Evolutionary conservation across 2,329 filamentous ascomycete genomes (phyloP).

Genomic region (Stenocarpella maydis): DNA sequence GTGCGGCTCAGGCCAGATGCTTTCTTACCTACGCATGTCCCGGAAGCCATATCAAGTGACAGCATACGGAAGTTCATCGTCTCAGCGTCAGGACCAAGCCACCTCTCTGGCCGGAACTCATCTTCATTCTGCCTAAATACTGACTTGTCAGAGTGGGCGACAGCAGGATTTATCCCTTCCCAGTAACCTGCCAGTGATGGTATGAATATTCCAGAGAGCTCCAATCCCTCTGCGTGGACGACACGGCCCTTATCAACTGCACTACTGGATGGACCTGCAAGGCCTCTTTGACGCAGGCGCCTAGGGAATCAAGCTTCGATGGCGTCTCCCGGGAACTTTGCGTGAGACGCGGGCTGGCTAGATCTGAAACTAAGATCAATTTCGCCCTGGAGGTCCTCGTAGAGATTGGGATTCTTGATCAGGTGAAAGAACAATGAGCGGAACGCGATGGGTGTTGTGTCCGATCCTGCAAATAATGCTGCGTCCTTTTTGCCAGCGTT

Average conservation of each 20-base stretch:
- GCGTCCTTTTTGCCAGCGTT: not conserved
- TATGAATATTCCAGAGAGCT: conserved; percentile 40
- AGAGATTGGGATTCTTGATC: conserved; percentile 34
- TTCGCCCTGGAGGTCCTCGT: conserved; percentile 31
- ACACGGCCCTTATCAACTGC: conserved; percentile 51
- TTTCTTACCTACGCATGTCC: conserved; percentile 55
- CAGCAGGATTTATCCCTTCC: conserved; percentile 41
- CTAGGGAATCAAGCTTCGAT: conserved; percentile 47
- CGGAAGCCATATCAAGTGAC: conserved; percentile 58
- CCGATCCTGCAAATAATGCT: conserved; percentile 37
- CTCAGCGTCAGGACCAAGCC: conserved; percentile 33
- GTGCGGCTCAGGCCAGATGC: conserved; percentile 37
- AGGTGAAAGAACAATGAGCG: conserved; percentile 29
- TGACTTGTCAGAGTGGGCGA: conserved; percentile 38
- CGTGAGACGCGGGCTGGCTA: conserved; percentile 32
- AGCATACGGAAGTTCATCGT: conserved; percentile 38
- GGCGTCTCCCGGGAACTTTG: conserved; percentile 35
- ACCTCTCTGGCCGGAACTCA: conserved; percentile 34
- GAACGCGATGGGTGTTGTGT: conserved; percentile 25
- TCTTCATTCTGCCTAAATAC: conserved; percentile 35
- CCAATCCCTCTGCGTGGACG: conserved; percentile 46
- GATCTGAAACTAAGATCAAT: conserved; percentile 32
- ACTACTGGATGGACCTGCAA: conserved; percentile 53
- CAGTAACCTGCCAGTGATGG: conserved; percentile 39
- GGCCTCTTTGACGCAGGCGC: conserved; percentile 53